Percentiles rank a stretch among this genome's conserved stretches.
phyloP scores from a whole-genome alignment of 805 yeast genomes.

The Lipomyces sp. region DNA sequence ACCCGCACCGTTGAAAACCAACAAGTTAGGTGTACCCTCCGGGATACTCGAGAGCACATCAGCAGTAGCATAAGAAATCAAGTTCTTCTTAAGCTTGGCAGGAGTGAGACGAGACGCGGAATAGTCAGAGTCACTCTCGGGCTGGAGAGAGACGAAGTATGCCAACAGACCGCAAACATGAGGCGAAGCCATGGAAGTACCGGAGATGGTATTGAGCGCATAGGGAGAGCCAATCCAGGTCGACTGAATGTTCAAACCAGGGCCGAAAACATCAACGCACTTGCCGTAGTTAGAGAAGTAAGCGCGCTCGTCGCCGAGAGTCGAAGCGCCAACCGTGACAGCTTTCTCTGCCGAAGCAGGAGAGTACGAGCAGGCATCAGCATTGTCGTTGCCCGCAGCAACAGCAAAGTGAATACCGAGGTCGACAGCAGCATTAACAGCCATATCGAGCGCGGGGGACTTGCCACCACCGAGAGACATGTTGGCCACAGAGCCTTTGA shows the following conservation, averaged over 20 bases:
- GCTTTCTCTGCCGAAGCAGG: slow-evolving; percentile 68
- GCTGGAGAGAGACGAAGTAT: slow-evolving; percentile 61
- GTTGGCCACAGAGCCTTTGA: slow-evolving; percentile 65
- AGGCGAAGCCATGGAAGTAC: slow-evolving; percentile 70
- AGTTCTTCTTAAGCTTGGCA: slow-evolving; percentile 49
- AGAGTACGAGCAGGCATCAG: slow-evolving; percentile 63
- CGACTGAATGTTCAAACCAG: slow-evolving; percentile 71
- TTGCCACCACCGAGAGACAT: slow-evolving; percentile 67
- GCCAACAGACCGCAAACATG: slow-evolving; percentile 62
- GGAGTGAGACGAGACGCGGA: slow-evolving; percentile 51
- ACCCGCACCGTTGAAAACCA: slow-evolving; percentile 65
- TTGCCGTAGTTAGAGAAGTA: slow-evolving; percentile 93
- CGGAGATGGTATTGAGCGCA: slow-evolving; percentile 60
- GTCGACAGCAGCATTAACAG: slow-evolving; percentile 62
- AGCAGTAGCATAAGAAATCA: slow-evolving; percentile 58
- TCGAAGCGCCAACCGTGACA: slow-evolving; percentile 94
- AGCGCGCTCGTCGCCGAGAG: slow-evolving; percentile 87
- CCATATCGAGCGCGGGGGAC: slow-evolving; percentile 60
- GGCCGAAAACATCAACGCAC: slow-evolving; percentile 96
- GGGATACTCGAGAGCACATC: slow-evolving; percentile 54
- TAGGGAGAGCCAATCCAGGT: slow-evolving; percentile 59
- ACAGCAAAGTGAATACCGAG: slow-evolving; percentile 65
- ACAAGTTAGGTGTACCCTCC: slow-evolving; percentile 59
- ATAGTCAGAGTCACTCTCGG: slow-evolving; percentile 56
- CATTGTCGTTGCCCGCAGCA: slow-evolving; percentile 67